These are phyloP conservation scores for Saccharomyces hybrid DNA, from an alignment of 1,139 yeast genomes.

Conservation along the genomic window DNA sequence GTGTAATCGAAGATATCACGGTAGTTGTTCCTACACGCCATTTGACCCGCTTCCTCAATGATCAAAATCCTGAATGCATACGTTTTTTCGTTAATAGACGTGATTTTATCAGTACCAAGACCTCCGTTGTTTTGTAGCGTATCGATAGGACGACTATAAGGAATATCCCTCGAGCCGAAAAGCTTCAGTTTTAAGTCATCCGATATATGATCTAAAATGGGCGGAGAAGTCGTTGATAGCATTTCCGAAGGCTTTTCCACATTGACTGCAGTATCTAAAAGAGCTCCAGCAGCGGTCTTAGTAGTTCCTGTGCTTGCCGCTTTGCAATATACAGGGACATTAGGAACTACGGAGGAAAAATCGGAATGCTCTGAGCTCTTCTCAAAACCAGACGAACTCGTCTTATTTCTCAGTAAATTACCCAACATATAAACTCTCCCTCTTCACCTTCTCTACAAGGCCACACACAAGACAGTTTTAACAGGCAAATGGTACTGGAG, in stretches of 20 bases:
- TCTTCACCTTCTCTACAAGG: neutral
- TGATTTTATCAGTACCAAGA: neutral
- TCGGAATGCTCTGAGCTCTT: neutral
- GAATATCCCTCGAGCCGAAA: constrained; percentile 21
- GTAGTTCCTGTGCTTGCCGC: constrained; percentile 4
- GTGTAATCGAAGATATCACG: constrained; percentile 30
- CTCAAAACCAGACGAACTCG: neutral
- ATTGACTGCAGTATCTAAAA: constrained; percentile 2
- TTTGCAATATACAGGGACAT: neutral
- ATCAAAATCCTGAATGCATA: constrained; percentile 9
- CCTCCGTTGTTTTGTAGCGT: neutral
- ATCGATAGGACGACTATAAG: constrained; percentile 4
- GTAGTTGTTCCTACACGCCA: constrained; percentile 32
- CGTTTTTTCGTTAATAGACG: neutral
- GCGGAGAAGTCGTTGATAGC: constrained; percentile 10
- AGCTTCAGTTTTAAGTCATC: constrained; percentile 25
- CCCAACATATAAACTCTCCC: constrained; percentile 5
- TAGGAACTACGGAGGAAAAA: neutral
- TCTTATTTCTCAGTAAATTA: constrained; percentile 1
- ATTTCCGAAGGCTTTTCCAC: neutral
- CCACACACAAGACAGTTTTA: neutral
- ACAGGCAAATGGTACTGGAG: neutral
- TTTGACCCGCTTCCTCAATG: constrained; percentile 34
- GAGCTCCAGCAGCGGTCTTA: constrained; percentile 5
- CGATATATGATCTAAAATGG: constrained; percentile 23